Percentiles rank a stretch among this genome's conserved stretches.
Conservation (phyloP, 2,329 filamentous ascomycete genomes). For the Cercospora beticola region DNA sequence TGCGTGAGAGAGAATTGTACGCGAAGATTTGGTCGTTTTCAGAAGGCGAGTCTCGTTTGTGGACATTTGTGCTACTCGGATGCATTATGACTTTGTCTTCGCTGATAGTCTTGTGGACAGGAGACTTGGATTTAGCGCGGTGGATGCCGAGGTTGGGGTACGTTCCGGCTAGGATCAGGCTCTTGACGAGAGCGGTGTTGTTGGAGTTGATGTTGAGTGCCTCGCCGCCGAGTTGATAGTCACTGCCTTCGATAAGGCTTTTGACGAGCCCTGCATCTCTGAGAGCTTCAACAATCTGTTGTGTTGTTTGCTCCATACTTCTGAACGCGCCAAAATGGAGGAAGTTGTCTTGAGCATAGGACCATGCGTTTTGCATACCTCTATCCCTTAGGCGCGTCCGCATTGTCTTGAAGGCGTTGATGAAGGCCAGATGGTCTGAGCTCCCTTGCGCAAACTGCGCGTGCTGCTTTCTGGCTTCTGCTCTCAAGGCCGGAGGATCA, state of each 20-base stretch:
- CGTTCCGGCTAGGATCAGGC: constrained; percentile 47
- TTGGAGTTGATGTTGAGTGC: constrained; percentile 48
- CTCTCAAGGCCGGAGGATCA: constrained; percentile 29
- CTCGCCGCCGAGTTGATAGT: constrained; percentile 22
- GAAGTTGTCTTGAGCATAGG: constrained; percentile 37
- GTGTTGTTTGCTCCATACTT: constrained; percentile 38
- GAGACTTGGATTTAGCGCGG: constrained; percentile 14
- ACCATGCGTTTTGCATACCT: constrained; percentile 35
- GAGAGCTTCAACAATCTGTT: constrained; percentile 43
- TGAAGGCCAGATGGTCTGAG: constrained; percentile 49
- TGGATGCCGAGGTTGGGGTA: constrained; percentile 48
- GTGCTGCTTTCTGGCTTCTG: constrained; percentile 31
- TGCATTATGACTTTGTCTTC: constrained; percentile 35
- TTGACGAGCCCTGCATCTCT: constrained; percentile 39
- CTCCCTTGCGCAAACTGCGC: constrained; percentile 38
- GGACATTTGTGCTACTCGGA: constrained; percentile 30
- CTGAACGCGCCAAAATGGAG: constrained; percentile 41
- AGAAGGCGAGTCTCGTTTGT: constrained; percentile 6
- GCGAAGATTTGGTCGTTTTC: constrained; percentile 19
- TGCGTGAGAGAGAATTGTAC: constrained; percentile 22
- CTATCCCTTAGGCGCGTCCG: constrained; percentile 35
- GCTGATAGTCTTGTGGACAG: constrained; percentile 31
- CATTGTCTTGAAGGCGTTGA: constrained; percentile 48
- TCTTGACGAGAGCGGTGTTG: constrained; percentile 47
- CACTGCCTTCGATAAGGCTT: constrained; percentile 7